Base-by-base conservation (phyloP, 306 rosid species). In the Ceratonia siliqua region DNA sequence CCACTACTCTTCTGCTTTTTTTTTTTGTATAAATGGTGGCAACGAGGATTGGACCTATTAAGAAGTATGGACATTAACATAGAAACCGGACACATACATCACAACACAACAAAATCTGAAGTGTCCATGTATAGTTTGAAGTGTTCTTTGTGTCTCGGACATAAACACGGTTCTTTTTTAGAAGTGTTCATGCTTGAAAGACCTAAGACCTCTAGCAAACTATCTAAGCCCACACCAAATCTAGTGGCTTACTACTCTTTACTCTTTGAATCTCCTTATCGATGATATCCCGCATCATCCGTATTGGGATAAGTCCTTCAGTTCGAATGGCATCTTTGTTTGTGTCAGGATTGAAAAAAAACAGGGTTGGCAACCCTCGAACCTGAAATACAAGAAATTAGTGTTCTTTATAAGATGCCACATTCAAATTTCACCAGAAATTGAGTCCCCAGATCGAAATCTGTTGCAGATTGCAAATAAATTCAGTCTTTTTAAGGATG, bases 241-340 rank as follows among this genome's bases (percentile, higher is more conserved):
- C n/a, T n/a, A n/a, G n/a, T n/a, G n/a, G n/a, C n/a, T n/a, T n/a
- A n/a, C n/a, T n/a, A n/a, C n/a, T n/a, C n/a, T n/a, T n/a, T n/a
- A n/a, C 50, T 68, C 46, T 68, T 75, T 87, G 79, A 80, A 80
- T 73, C 45, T 87, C 84, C 6, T 76, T 78, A 28, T 86, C 82
- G 0, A 86, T 64, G 75, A 86, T 86, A 30, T 84, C 91, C 4
- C 85, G 78, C 96, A 91, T 88, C 93, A 91, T 91, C 78, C 91
- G 96, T 56, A 91, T 84, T 25, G 96, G 92, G 57, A 91, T 77
- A 73, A 87, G 93, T 46, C 90, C 97, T 82, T 91, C 94, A 0
- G 93, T 91, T 24, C 90, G 81, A 73, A 89, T 88, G n/a, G 96
- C 96, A 12, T 90, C 92, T 84, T 94, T 91, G 15, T 61, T 87